Conservation (phyloP, 768 basidiomycete species). For the Mycena pura region DNA sequence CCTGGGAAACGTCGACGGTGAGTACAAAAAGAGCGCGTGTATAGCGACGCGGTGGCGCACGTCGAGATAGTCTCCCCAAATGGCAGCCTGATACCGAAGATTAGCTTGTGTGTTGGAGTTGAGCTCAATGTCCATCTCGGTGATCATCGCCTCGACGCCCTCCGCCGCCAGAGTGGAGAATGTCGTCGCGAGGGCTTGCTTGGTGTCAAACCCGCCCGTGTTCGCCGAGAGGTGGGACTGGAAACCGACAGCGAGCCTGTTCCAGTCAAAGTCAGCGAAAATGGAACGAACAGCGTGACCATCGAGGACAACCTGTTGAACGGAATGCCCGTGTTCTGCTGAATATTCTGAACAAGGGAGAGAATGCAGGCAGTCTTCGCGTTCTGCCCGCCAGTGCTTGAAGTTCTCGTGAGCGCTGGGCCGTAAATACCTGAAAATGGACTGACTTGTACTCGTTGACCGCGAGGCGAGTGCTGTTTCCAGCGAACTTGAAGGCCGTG, state of each 20-base stretch:
- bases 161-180: conserved; percentile 17
- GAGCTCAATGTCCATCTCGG: conserved; percentile 19
- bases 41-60: background rate
- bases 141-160: conserved; percentile 19
- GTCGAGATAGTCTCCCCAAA: conserved; percentile 24
- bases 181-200: conserved; percentile 17
- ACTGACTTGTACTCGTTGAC: conserved; percentile 21
- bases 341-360: conserved; percentile 12
- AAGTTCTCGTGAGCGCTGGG: background rate
- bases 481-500: conserved; percentile 16
- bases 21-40: background rate
- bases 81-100: conserved; percentile 22
- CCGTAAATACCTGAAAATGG: background rate
- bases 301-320: conserved; percentile 3
- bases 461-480: conserved; percentile 19
- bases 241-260: conserved; percentile 20
- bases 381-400: conserved; percentile 21
- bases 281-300: background rate
- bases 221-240: conserved; percentile 17
- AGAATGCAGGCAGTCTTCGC: conserved; percentile 22
- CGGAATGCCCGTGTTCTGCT: conserved; percentile 14
- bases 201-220: conserved; percentile 17
- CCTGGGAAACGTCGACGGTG: background rate
- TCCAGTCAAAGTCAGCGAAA: background rate
- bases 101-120: background rate